Evolutionary conservation across 441 rosid genomes (phyloP).

Genomic region (Adansonia rubrostipa): DNA sequence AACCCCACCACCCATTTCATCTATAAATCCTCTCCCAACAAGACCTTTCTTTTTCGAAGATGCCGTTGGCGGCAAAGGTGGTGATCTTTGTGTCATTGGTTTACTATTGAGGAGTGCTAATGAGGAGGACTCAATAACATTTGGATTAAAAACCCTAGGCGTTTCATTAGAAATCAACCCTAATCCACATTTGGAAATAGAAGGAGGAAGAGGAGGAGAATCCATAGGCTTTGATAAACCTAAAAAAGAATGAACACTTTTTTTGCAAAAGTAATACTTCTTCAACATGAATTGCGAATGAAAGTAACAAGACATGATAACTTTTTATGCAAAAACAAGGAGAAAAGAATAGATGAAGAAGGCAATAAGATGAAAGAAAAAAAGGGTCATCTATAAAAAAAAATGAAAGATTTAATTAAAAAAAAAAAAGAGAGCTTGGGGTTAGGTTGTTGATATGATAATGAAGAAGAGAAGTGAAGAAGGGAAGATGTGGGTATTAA

Average conservation of each 20-base stretch:
- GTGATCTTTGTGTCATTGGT: not conserved
- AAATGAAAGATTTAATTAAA: not conserved
- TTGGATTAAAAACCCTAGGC: constrained; percentile 25
- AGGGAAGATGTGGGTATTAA: constrained; percentile 36
- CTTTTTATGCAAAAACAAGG: not conserved
- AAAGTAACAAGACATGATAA: not conserved
- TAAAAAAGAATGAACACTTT: constrained; percentile 53
- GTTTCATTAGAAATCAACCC: constrained; percentile 41
- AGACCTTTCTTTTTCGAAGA: constrained; percentile 37
- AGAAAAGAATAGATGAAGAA: not conserved
- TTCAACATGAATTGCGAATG: constrained; percentile 25
- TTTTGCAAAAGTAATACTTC: constrained; percentile 56
- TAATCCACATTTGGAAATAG: constrained; percentile 36
- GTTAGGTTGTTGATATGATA: not conserved
- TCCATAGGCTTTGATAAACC: not conserved
- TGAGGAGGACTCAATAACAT: constrained; percentile 42
- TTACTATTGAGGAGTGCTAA: not conserved
- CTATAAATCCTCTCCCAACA: constrained; percentile 46
- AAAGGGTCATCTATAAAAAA: not conserved
- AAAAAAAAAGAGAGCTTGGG: not conserved
- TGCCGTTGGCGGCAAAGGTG: not conserved
- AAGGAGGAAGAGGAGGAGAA: not conserved
- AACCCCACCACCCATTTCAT: constrained; percentile 55
- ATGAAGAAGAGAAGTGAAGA: not conserved
- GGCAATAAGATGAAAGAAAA: not conserved